Percentiles rank a stretch among this genome's conserved stretches.
Conservation (phyloP, 129 eudicot species). For the Solidago caesia region DNA sequence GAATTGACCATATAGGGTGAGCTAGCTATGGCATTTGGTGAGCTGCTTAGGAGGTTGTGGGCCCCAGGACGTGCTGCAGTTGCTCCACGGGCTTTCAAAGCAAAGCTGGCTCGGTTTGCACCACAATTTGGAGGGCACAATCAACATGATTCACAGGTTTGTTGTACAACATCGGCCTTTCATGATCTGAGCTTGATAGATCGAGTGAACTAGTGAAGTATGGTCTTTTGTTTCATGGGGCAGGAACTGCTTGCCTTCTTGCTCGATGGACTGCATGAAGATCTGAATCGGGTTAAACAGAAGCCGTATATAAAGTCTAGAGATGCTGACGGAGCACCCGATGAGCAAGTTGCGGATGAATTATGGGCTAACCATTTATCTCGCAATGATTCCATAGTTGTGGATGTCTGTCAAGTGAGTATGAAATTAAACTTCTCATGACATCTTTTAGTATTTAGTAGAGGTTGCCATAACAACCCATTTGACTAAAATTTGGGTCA, state of each 20-base stretch:
- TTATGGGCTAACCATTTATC: slow-evolving; percentile 95
- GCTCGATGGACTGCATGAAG: slow-evolving; percentile 98
- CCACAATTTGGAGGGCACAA: slow-evolving; percentile 90
- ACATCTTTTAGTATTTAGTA: slow-evolving; percentile 1
- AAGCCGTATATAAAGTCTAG: slow-evolving; percentile 76
- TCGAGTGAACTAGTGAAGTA: slow-evolving; percentile 14
- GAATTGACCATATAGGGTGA: slow-evolving; percentile 64
- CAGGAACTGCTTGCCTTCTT: slow-evolving; percentile 97
- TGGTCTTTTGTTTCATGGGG: slow-evolving; percentile 1
- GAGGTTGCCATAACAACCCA: no score
- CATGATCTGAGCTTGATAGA: slow-evolving; percentile 11
- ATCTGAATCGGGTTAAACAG: slow-evolving; percentile 91
- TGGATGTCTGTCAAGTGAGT: slow-evolving; percentile 96
- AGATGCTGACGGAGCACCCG: slow-evolving; percentile 91
- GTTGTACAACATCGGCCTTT: slow-evolving; percentile 12
- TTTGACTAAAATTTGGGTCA: no score
- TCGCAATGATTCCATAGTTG: slow-evolving; percentile 97
- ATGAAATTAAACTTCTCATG: neutral
- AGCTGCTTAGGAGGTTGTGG: slow-evolving; percentile 81
- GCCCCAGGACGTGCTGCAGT: slow-evolving; percentile 84
- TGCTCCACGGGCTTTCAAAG: slow-evolving; percentile 82
- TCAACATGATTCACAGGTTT: slow-evolving; percentile 98
- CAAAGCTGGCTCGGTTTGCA: slow-evolving; percentile 90
- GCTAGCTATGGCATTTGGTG: slow-evolving; percentile 94
- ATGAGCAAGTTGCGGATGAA: slow-evolving; percentile 95